phyloP scores from a whole-genome alignment of 2,329 filamentous ascomycete genomes.

The Pseudogymnoascus sp. region DNA sequence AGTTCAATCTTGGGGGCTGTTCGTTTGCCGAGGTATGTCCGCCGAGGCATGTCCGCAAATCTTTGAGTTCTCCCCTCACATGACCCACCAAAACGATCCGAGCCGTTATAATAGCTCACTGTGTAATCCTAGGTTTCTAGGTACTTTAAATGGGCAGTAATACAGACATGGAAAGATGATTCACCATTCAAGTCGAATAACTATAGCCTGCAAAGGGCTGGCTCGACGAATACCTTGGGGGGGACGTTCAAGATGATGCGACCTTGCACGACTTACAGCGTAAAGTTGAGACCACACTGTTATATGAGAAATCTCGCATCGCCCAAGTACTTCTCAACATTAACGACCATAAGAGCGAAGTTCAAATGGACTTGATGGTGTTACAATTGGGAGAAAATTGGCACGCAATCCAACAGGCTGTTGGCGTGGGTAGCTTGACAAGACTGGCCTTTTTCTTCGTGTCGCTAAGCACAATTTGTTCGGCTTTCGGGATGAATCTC shows the following conservation, averaged over 20 bases:
- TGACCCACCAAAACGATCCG: neutral
- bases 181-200: too few relatives aligned
- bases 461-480: slow-evolving; percentile 6
- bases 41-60: neutral
- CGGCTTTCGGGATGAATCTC: slow-evolving; percentile 11
- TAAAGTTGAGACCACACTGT: neutral
- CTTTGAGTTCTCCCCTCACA: neutral
- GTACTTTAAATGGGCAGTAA: too few relatives aligned
- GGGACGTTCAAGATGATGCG: neutral
- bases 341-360: neutral
- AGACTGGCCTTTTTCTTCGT: slow-evolving; percentile 1
- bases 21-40: neutral
- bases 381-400: neutral
- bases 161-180: too few relatives aligned
- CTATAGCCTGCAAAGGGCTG: neutral
- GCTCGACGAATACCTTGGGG: neutral
- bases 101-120: neutral
- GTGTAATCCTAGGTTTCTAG: too few relatives aligned
- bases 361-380: slow-evolving; percentile 1
- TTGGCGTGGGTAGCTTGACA: neutral
- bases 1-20: neutral
- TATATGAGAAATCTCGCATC: neutral
- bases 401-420: neutral
- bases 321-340: neutral
- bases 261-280: neutral